Percentiles rank a stretch among this genome's conserved stretches.
Evolutionary conservation across 2,329 filamentous ascomycete species (phyloP).

Genomic region (Simplicillium aogashimaense): DNA sequence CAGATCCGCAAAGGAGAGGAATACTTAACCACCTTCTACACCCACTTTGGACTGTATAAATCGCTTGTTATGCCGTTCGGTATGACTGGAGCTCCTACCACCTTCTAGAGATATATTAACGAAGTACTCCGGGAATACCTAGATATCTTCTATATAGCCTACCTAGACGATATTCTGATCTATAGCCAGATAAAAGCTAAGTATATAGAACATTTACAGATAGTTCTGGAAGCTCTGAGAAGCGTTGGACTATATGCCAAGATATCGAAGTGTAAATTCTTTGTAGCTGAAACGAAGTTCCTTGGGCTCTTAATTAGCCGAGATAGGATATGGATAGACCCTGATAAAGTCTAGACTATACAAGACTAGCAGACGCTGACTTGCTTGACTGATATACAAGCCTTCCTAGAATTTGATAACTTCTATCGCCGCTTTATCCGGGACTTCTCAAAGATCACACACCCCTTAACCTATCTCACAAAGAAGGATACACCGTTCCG

Average conservation of each 20-base stretch:
- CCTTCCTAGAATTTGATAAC: background rate
- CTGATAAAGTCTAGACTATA: too few species aligned
- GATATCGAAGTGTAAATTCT: too few species aligned
- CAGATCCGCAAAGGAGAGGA: constrained; percentile 9
- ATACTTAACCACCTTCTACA: constrained; percentile 11
- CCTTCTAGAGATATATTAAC: constrained; percentile 1
- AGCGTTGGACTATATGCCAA: background rate
- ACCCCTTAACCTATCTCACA: background rate
- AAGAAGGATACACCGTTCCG: constrained; percentile 1
- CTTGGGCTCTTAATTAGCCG: too few species aligned
- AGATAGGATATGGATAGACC: too few species aligned
- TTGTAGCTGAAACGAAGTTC: too few species aligned
- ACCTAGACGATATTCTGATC: constrained; percentile 5
- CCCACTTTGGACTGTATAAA: constrained; percentile 12
- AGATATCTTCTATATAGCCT: constrained; percentile 3
- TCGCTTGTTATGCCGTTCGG: constrained; percentile 18
- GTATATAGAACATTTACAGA: background rate
- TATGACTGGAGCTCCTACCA: constrained; percentile 9
- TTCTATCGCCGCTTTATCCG: background rate
- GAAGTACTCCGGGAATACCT: background rate
- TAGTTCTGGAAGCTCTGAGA: background rate
- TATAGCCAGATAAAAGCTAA: background rate
- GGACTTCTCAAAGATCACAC: background rate
- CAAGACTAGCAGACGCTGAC: too few species aligned
- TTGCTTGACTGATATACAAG: too few species aligned